Conservation (phyloP, 2,329 filamentous ascomycete genomes). For the Colletotrichum viniferum region DNA sequence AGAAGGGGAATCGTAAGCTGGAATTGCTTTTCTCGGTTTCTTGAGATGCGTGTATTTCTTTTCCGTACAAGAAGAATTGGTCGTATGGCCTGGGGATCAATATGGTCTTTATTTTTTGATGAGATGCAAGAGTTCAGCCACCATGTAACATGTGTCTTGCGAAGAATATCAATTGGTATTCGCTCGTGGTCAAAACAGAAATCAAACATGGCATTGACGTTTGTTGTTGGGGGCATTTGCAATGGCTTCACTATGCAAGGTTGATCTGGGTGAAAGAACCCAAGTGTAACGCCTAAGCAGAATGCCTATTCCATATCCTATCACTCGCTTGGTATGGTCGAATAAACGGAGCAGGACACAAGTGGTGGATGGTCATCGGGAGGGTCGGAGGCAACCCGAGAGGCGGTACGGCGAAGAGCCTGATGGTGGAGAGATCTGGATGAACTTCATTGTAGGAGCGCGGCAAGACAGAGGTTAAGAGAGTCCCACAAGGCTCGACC, state of each 20-base stretch:
- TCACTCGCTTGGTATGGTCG: accelerated
- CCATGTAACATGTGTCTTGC: neutral
- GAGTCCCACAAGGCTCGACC: too few species aligned
- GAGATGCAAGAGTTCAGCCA: too few species aligned
- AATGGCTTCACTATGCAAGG: neutral
- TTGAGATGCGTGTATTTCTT: neutral
- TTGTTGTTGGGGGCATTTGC: neutral
- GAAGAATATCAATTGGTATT: neutral
- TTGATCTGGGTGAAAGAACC: neutral
- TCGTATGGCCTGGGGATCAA: neutral
- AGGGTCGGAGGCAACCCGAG: neutral
- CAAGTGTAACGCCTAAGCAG: neutral
- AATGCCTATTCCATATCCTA: accelerated
- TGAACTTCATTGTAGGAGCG: neutral
- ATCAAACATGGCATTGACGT: neutral
- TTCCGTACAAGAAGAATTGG: neutral
- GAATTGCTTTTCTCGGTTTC: neutral
- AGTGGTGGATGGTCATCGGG: neutral
- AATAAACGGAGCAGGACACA: neutral
- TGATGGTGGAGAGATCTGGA: neutral
- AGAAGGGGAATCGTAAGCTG: neutral
- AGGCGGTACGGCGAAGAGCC: accelerated
- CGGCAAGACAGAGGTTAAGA: too few species aligned
- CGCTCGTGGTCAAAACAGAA: accelerated
- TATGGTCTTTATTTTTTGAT: too few species aligned